A percentile compares a stretch with the other conserved stretches of the same genome.
Evolutionary conservation across 768 basidiomycete genomes (phyloP).

Genomic region (Boletus rubescentipes): DNA sequence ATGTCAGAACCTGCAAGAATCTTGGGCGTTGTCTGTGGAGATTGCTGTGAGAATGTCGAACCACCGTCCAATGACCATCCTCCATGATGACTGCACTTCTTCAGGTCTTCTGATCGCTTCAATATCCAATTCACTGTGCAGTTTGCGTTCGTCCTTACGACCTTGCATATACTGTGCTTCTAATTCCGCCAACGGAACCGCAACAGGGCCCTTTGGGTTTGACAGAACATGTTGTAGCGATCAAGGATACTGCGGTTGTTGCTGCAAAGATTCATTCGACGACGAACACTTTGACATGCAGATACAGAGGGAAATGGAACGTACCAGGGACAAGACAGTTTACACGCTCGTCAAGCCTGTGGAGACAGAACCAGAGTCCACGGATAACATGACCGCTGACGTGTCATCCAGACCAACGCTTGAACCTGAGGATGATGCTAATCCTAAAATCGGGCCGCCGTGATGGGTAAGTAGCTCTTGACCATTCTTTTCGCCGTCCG

Average conservation of each 20-base stretch:
- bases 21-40: constrained; percentile 13
- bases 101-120: constrained; percentile 11
- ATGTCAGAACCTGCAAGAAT: constrained; percentile 9
- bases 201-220: constrained; percentile 8
- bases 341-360: constrained; percentile 3
- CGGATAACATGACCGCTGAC: constrained; percentile 1
- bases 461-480: too few relatives aligned
- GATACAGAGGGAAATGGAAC: constrained; percentile 18
- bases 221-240: constrained; percentile 11
- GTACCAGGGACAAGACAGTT: constrained; percentile 16
- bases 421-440: too few relatives aligned
- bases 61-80: neutral
- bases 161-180: neutral
- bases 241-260: constrained; percentile 20
- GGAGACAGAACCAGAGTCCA: constrained; percentile 9
- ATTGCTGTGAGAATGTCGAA: constrained; percentile 7
- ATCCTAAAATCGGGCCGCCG: too few relatives aligned
- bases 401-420: neutral
- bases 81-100: neutral
- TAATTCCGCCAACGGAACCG: neutral
- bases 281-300: constrained; percentile 20
- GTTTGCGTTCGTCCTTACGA: constrained; percentile 11
- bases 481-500: too few relatives aligned
- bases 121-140: constrained; percentile 11
- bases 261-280: constrained; percentile 17